Percentiles rank a stretch among this genome's conserved stretches.
These are phyloP conservation scores for Boechera retrofracta DNA, from an alignment of 345 rosid species.

Conservation along the genomic window DNA sequence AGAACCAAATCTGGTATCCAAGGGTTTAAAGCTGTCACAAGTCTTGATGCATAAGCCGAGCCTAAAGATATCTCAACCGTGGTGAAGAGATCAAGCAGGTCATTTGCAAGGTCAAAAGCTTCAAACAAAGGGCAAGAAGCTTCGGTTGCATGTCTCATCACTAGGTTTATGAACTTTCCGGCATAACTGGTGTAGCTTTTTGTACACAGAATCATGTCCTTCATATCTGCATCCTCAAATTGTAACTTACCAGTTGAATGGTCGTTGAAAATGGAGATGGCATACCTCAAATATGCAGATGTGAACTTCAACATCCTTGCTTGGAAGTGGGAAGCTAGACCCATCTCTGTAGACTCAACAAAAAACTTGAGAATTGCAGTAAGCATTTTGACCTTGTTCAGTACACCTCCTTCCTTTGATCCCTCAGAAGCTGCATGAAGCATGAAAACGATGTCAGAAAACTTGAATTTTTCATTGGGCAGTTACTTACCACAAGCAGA, in stretches of 20 bases:
- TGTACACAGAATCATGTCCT: conserved; percentile 57
- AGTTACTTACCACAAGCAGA: conserved; percentile 6
- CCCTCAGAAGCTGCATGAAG: conserved; percentile 50
- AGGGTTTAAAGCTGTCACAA: conserved; percentile 61
- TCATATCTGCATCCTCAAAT: conserved; percentile 57
- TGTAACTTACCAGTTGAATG: conserved; percentile 49
- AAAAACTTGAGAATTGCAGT: conserved; percentile 73
- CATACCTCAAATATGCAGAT: conserved; percentile 55
- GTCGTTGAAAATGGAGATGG: conserved; percentile 49
- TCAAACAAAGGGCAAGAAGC: conserved; percentile 56
- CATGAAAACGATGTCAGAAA: conserved; percentile 5
- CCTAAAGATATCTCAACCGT: conserved; percentile 58
- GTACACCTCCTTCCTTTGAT: conserved; percentile 44
- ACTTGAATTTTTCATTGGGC: conserved; percentile 4
- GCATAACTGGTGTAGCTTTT: conserved; percentile 82
- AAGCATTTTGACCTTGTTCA: conserved; percentile 62
- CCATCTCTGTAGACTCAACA: conserved; percentile 65
- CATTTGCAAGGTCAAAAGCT: conserved; percentile 63
- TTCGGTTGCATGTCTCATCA: conserved; percentile 55
- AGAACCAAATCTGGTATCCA: conserved; percentile 95
- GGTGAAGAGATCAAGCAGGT: conserved; percentile 61
- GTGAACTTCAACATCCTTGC: conserved; percentile 62
- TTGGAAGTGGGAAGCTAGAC: conserved; percentile 50
- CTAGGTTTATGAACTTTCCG: conserved; percentile 68
- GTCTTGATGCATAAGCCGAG: conserved; percentile 56